These are phyloP conservation scores for Tylopilus plumbeoviolaceoides DNA, from an alignment of 768 basidiomycete genomes.

Conservation along the genomic window DNA sequence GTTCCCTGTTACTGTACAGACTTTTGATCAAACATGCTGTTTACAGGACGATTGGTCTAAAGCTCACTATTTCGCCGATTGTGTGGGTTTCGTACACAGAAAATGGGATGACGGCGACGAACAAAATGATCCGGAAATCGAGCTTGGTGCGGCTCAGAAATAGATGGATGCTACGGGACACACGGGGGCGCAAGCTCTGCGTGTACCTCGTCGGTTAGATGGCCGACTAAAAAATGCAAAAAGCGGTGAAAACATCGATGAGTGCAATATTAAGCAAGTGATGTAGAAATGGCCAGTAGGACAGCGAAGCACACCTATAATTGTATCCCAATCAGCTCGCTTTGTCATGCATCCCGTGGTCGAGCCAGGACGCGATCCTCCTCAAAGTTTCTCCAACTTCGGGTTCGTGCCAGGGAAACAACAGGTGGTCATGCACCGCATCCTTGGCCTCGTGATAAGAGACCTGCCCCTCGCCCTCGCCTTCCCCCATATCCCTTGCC, in stretches of 20 bases:
- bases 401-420: slow-evolving; percentile 52
- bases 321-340: neutral
- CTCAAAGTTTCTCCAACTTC: slow-evolving; percentile 47
- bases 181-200: too few relatives aligned
- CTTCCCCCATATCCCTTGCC: slow-evolving; percentile 49
- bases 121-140: neutral
- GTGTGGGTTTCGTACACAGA: too few relatives aligned
- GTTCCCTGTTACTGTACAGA: too few relatives aligned
- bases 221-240: neutral
- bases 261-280: neutral
- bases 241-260: neutral
- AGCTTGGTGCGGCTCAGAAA: neutral
- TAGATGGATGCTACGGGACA: too few relatives aligned
- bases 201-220: too few relatives aligned
- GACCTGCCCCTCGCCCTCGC: slow-evolving; percentile 35
- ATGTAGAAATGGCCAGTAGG: neutral
- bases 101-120: too few relatives aligned
- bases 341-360: neutral
- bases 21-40: too few relatives aligned
- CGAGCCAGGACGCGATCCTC: slow-evolving; percentile 47
- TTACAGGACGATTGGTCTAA: too few relatives aligned
- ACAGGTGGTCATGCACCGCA: slow-evolving; percentile 50
- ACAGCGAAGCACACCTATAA: neutral
- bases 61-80: too few relatives aligned
- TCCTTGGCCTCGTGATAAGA: slow-evolving; percentile 49